Base-by-base conservation (phyloP, 139 green algal species). In the Eudorina sp. region DNA sequence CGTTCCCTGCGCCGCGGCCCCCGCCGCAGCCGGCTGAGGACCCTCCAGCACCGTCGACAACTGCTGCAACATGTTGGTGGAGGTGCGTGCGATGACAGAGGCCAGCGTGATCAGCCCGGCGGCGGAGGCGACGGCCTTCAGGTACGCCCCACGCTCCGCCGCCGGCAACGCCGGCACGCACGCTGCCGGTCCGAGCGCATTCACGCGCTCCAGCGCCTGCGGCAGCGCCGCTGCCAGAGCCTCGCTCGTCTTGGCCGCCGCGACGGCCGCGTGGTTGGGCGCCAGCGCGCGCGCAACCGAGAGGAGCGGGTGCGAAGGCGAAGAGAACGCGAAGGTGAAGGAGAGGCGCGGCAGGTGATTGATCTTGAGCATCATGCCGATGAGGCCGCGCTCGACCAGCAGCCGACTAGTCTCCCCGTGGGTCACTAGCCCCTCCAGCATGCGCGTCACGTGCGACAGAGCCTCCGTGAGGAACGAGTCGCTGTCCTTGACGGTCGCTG, bases 361-460 rank as follows among this genome's bases (percentile, higher is more conserved):
- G 25, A 99, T 85, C 68, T 90, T 88, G 25, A 97, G 92, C 82
- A 98, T 91, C 45, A 96, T 87, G 14, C 97, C 93, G 14, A 97
- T 78, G 6, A 97, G 96, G 34, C 94, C 94, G 41, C 92, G 86
- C 62, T 98, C 92, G 43, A 98, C 92, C 90, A 99, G 98, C 84
- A 92, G 21, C 43, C 89, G 90, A 46, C 84, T 87, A 21, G 90
- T 95, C 55, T 96, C 92, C 16, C 74, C 23, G 84, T 96, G 95
- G n/a, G 90, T 79, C n/a, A 98, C 89, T 87, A 98, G 93, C 19
- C 87, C 88, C 89, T 99, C 97, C 77, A 99, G 91, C 94, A 98
- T 94, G 48, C 96, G 94, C 1, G 94, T 94, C 11, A 94, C 85
- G 80, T 95, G 92, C 41, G 60, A 92, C 48, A 98, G 93, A n/a